phyloP scores from a whole-genome alignment of 345 rosid genomes.

The Bruguiera sexangula region DNA sequence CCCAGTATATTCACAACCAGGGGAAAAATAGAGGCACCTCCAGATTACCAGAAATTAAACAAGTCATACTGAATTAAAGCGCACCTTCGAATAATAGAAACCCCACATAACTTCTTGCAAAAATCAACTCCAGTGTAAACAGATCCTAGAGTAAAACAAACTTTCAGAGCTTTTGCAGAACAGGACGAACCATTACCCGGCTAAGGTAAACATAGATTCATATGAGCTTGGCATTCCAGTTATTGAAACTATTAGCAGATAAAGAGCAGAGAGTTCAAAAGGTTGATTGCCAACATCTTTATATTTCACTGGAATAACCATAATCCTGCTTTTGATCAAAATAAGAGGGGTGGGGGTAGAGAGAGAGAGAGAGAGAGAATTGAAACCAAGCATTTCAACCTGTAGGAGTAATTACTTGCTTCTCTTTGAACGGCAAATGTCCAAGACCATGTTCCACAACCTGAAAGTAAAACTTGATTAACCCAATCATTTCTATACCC shows the following conservation, averaged over 20 bases:
- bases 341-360: background rate
- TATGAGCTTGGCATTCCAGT: background rate
- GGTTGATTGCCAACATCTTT: background rate
- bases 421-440: conserved; percentile 92
- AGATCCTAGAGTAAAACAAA: conserved; percentile 46
- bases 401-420: conserved; percentile 93
- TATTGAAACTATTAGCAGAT: background rate
- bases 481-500: conserved; percentile 11
- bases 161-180: background rate
- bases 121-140: conserved; percentile 92
- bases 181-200: background rate
- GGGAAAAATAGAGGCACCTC: conserved; percentile 2
- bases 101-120: conserved; percentile 98
- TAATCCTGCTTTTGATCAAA: background rate
- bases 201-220: background rate
- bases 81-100: conserved; percentile 94
- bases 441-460: conserved; percentile 99
- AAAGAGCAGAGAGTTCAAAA: background rate
- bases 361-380: background rate
- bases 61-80: conserved; percentile 39
- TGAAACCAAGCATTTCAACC: conserved; percentile 29
- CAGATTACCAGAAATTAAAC: conserved; percentile 18
- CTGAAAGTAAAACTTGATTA: conserved; percentile 41
- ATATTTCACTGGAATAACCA: background rate
- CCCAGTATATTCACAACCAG: conserved; percentile 1